Percentiles rank a stretch among this genome's conserved stretches.
These are phyloP conservation scores for Globisporangium splendens DNA, from an alignment of 352 stramenopile genomes.

Conservation along the genomic window DNA sequence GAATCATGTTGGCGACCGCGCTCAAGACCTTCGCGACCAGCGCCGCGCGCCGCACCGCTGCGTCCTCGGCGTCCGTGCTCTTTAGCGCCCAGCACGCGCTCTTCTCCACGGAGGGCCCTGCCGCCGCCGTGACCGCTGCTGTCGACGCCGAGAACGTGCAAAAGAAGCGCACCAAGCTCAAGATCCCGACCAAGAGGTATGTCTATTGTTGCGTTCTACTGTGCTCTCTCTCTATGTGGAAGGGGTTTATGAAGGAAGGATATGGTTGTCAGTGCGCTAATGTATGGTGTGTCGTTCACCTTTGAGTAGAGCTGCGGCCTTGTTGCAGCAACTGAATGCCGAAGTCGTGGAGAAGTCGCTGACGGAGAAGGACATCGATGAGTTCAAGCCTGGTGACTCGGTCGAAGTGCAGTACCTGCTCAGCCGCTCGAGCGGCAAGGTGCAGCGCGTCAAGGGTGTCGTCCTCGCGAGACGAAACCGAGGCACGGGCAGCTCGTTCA, in stretches of 20 bases:
- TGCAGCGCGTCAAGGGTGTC: conserved; percentile 78
- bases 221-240: too few species aligned
- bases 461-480: conserved; percentile 79
- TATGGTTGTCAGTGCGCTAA: neutral
- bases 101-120: conserved; percentile 35
- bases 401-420: conserved; percentile 83
- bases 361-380: conserved; percentile 60
- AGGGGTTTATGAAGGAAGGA: too few species aligned
- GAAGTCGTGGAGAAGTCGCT: conserved; percentile 65
- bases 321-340: conserved; percentile 66
- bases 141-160: conserved; percentile 17
- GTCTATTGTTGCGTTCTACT: neutral
- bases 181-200: conserved; percentile 72
- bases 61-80: conserved; percentile 17
- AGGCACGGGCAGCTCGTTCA: conserved; percentile 77
- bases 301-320: conserved; percentile 36
- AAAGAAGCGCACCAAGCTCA: conserved; percentile 69
- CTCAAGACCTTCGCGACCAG: conserved; percentile 47
- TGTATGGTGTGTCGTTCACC: neutral
- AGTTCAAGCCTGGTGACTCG: conserved; percentile 73
- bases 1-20: conserved; percentile 51
- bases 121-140: conserved; percentile 8
- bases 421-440: conserved; percentile 64
- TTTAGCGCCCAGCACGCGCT: conserved; percentile 26
- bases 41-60: conserved; percentile 19